Conservation (phyloP, 768 basidiomycete species). For the Hypholoma fasciculare region DNA sequence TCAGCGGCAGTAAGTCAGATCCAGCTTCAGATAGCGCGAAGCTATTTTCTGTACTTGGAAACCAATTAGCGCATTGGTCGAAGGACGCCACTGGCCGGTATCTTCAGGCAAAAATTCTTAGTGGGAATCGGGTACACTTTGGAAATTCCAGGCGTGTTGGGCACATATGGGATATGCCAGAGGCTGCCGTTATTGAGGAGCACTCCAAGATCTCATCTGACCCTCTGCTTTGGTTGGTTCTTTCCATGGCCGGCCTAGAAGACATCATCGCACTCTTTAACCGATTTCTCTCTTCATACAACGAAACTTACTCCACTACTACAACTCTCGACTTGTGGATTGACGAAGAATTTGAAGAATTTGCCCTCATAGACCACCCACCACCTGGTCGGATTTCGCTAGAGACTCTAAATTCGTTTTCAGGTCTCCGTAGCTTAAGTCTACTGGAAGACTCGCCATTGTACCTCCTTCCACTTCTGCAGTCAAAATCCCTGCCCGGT, state of each 20-base stretch:
- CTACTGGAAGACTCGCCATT: constrained; percentile 18
- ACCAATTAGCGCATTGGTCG: constrained; percentile 19
- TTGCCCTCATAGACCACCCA: background rate
- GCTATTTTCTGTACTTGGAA: constrained; percentile 17
- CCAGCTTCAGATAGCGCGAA: constrained; percentile 3
- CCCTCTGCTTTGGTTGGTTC: constrained; percentile 21
- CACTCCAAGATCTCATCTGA: constrained; percentile 15
- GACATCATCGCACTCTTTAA: constrained; percentile 16
- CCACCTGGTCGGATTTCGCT: constrained; percentile 7
- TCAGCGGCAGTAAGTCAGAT: constrained; percentile 6
- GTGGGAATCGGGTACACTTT: constrained; percentile 23
- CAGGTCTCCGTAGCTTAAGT: constrained; percentile 16
- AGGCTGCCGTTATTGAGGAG: constrained; percentile 15
- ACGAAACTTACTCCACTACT: constrained; percentile 18
- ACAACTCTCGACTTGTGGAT: constrained; percentile 21
- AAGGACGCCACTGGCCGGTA: constrained; percentile 13
- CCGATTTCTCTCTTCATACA: constrained; percentile 18
- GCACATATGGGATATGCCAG: constrained; percentile 23
- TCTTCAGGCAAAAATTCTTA: constrained; percentile 23
- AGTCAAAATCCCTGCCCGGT: constrained; percentile 4
- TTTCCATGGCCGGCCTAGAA: constrained; percentile 13
- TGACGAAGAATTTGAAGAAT: constrained; percentile 21
- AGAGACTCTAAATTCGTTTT: constrained; percentile 14
- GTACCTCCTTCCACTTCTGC: constrained; percentile 18
- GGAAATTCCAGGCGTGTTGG: constrained; percentile 23